Evolutionary conservation across 2,329 filamentous ascomycete species (phyloP).

Genomic region (Fusarium robinianum): DNA sequence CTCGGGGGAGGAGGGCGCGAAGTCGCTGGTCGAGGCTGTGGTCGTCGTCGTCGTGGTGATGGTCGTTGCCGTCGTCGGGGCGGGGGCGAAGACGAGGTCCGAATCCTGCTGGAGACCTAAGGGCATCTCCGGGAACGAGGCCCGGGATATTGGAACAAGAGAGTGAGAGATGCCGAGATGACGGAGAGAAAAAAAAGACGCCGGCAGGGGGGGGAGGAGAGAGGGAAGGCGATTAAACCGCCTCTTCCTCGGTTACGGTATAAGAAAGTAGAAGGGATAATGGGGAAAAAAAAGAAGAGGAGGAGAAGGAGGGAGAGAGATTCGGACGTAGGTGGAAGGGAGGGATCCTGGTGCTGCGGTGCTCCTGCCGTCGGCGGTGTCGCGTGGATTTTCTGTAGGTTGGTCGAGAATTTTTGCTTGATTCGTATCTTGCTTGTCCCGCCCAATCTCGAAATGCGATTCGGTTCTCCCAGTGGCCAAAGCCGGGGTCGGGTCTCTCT

Average conservation of each 20-base stretch:
- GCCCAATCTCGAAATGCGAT: slow-evolving; percentile 29
- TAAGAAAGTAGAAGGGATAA: too few relatives aligned
- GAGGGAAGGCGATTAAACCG: too few relatives aligned
- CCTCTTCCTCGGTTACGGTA: too few relatives aligned
- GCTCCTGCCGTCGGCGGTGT: slow-evolving; percentile 17
- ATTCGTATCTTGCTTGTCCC: too few relatives aligned
- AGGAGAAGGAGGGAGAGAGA: slow-evolving; percentile 6
- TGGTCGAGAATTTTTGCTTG: slow-evolving; percentile 32
- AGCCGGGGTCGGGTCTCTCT: too few relatives aligned
- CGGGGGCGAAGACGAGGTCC: slow-evolving; percentile 30
- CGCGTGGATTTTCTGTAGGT: slow-evolving; percentile 27
- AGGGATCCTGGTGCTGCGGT: too few relatives aligned
- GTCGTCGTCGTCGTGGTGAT: slow-evolving; percentile 21
- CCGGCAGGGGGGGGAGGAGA: neutral
- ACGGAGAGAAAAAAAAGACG: slow-evolving; percentile 2
- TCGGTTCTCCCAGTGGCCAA: too few relatives aligned
- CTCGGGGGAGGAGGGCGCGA: slow-evolving; percentile 27
- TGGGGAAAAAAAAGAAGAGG: slow-evolving; percentile 6
- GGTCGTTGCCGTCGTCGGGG: slow-evolving; percentile 20
- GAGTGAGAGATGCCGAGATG: slow-evolving; percentile 15
- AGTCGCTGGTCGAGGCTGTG: slow-evolving; percentile 22
- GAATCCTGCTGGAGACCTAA: slow-evolving; percentile 34
- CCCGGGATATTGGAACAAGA: slow-evolving; percentile 10
- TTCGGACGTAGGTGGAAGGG: slow-evolving; percentile 19
- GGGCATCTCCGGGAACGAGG: slow-evolving; percentile 31